Evolutionary conservation across 2,329 filamentous ascomycete species (phyloP), one percentile per base, ranked within the genome.

Genomic region (Boeremia lycopersici): DNA sequence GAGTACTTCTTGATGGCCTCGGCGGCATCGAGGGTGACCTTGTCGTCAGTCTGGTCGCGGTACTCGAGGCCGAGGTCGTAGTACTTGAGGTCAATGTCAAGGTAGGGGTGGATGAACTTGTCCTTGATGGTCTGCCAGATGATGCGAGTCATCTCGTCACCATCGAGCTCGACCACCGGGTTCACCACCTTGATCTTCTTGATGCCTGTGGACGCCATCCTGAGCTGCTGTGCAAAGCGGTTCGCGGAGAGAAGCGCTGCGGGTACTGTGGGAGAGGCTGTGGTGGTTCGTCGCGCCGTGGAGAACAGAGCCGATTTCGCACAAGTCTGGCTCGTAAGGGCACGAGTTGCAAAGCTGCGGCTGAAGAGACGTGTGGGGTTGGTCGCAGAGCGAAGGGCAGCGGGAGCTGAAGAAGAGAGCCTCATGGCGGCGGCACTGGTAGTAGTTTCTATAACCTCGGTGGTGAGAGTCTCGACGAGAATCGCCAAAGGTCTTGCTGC

Each of bases 91-190:
- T 98, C 93, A 77, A 99, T 87, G 77, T 97, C 93, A 67, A 99
- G 89, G 81, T 95, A 97, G 74, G 93, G 93, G 80, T 89, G 84
- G 79, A 97, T 97, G 82, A 97, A 93, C 85, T 96, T 96, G 81
- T 98, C 90, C 86, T 97, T 97, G 86, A 99, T 99, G 78, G 90
- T 88, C 82, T 97, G 84, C 95, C 95, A 99, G 83, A 99, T 99
- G 77, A 99, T 93, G 72, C 95, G 86, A 70, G 95, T 99, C 95
- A 98, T 98, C 88, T 88, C 86, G 77, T 88, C 86, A 73, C 93
- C 93, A 77, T 98, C 93, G 71, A 98, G 86, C 83, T 98, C 95
- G 77, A 99, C 95, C 76, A 99, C 88, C 64, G 95, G 95, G 80
- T 96, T 98, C 87, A 96, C 93, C 83, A 99, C 95, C 86, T 96